Conservation (phyloP, 495 filamentous ascomycete genomes). For the Evansstolkia leycettana region DNA sequence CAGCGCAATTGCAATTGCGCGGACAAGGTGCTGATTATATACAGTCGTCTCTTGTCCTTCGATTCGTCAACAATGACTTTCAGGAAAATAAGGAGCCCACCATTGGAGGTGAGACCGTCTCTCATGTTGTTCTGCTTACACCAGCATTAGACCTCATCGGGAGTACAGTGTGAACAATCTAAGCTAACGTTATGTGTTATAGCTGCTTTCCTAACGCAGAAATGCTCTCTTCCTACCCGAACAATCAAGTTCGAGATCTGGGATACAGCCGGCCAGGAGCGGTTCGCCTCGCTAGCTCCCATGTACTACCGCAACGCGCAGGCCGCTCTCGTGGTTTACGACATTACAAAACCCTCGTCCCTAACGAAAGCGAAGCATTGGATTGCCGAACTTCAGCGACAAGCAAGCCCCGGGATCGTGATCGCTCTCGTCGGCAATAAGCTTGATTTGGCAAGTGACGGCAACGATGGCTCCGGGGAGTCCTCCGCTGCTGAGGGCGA, state of each 20-base stretch:
- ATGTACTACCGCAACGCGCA: slow-evolving; percentile 99
- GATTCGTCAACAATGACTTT: slow-evolving; percentile 99
- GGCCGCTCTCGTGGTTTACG: slow-evolving; percentile 96
- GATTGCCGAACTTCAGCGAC: slow-evolving; percentile 95
- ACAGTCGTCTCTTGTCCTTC: slow-evolving; percentile 92
- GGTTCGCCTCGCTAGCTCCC: slow-evolving; percentile 89
- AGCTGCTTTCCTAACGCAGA: slow-evolving; percentile 98
- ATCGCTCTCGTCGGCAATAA: slow-evolving; percentile 98
- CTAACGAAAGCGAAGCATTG: slow-evolving; percentile 96
- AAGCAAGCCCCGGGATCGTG: slow-evolving; percentile 95
- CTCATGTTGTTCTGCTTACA: background rate
- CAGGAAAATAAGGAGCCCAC: slow-evolving; percentile 99
- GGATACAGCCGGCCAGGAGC: slow-evolving; percentile 98
- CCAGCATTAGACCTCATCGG: no score
- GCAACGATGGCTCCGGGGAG: slow-evolving; percentile 24
- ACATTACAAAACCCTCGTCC: slow-evolving; percentile 92
- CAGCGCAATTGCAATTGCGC: no score
- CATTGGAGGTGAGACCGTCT: slow-evolving; percentile 69
- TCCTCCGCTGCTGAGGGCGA: slow-evolving; percentile 15
- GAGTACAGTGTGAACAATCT: no score
- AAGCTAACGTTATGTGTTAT: slow-evolving; percentile 15
- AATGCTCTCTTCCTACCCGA: slow-evolving; percentile 88
- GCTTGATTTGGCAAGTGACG: slow-evolving; percentile 66
- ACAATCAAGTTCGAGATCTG: slow-evolving; percentile 99
- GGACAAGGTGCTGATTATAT: background rate